Evolutionary conservation across 2,329 filamentous ascomycete genomes (phyloP), one percentile per base, ranked within the genome.

Genomic region (Exophiala mesophila): DNA sequence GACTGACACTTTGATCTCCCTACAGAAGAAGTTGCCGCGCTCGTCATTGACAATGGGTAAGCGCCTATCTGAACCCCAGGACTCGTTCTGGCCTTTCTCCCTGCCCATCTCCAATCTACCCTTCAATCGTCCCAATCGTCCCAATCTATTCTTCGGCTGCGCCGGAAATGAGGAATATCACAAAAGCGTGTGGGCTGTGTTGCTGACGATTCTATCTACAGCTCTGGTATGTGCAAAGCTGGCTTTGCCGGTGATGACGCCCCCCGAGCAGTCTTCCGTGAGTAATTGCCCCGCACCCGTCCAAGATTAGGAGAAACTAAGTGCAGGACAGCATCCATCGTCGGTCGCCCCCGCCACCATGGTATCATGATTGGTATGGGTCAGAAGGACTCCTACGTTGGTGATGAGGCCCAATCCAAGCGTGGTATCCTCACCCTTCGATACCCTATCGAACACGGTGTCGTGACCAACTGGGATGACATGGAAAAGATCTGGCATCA

Each of bases 21-120:
- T 42, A 45, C 43, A 97, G 92, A 98, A 82, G 92, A 98, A 88
- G 92, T 98, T 76, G 92, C 92, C 74, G 92, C 92, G 74, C 89
- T 98, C 87, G 92, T 98, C 76, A 97, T 98, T 78, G 92, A 98
- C 89, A 98, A 98, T 97, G 92, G 92, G 92, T 98, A 90, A 87
- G 89, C 77, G 74, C 50, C 45, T 45, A 34, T 34, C 20, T 37
- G 48, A 35, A 37, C 10, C 12, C 15, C 35, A 23, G 18, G 17
- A n/a, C 17, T 19, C 34, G n/a, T n/a, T n/a, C n/a, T n/a, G n/a
- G n/a, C n/a, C n/a, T n/a, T n/a, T n/a, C n/a, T n/a, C n/a, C n/a
- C n/a, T n/a, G n/a, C n/a, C n/a, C n/a, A n/a, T n/a, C n/a, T 13
- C 43, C n/a, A 31, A 24, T 17, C 41, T 32, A 41, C 46, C 50